Evolutionary conservation across 2,329 filamentous ascomycete genomes (phyloP), one percentile per base, ranked within the genome.

Genomic region (Metarhizium anisopliae): DNA sequence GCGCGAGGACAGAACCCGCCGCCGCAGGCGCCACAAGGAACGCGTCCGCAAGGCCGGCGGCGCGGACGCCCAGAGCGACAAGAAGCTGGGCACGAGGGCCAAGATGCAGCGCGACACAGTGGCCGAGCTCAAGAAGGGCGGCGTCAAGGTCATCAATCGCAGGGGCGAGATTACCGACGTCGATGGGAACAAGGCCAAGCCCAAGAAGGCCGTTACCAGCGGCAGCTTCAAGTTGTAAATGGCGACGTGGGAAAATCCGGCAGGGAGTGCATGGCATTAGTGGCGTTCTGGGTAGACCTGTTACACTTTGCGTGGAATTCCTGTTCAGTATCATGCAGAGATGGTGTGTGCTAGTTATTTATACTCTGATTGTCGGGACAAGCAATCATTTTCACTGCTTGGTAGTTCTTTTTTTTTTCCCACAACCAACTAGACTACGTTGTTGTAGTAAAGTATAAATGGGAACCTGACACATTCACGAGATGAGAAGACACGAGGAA

Each of bases 101-200:
- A 66, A 72, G 69, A 69, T 68, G 68, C 67, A 72, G 64, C 68
- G 67, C 55, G 68, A 75, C 43, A 77, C 89, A 45, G 68, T 90
- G 55, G 82, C 82, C 2, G 82, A 86, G 56, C 74, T 93, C 66
- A 90, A 87, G 76, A 89, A 87, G 79, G 91, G 89, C 53, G 89
- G 89, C 58, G 93, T 96, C 63, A 93, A 88, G 78, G 82, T 97
- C 58, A 94, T 96, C 73, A 92, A 91, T 59, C 89, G 87, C 73
- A 92, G 90, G 77, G 93, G 93, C 53, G 86, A 92, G 70, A 75
- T 96, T 55, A 86, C 86, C 18, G 87, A 95, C 72, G 81, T 96
- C 38, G 85, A 94, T 62, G 92, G 92, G 35, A 90, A 87, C 66
- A 87, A 89, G 74, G 80, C 87, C 47, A 78, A 78, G 69, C 76